Conservation (phyloP, 352 stramenopile species). For the Phytopythium cucurbitacearum region DNA sequence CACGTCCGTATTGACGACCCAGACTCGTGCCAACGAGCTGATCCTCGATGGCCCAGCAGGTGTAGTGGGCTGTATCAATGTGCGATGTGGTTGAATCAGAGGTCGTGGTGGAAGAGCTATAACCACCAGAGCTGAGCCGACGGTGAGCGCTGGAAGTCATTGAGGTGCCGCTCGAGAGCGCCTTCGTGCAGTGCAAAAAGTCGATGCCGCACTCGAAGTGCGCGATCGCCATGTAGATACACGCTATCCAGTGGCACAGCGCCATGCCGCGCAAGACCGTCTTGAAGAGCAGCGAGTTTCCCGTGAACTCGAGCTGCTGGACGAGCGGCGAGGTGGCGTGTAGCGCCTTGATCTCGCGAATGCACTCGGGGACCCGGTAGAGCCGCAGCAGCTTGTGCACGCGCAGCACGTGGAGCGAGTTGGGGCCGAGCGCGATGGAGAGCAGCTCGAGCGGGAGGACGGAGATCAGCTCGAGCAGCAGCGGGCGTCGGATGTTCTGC, state of each 20-base stretch:
- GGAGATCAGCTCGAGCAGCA: constrained; percentile 42
- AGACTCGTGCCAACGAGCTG: constrained; percentile 41
- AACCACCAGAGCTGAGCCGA: not conserved
- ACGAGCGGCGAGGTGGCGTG: constrained; percentile 31
- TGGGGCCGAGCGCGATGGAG: constrained; percentile 27
- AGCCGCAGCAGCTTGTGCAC: constrained; percentile 51
- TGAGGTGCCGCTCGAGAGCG: not conserved
- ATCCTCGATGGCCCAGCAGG: constrained; percentile 71
- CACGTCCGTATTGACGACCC: constrained; percentile 44
- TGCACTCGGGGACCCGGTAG: constrained; percentile 38
- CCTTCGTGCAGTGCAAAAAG: constrained; percentile 44
- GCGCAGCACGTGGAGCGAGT: constrained; percentile 53
- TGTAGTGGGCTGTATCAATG: constrained; percentile 15
- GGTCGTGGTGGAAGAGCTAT: not conserved
- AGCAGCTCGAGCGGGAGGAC: constrained; percentile 56
- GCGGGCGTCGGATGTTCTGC: constrained; percentile 26
- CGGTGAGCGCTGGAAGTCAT: not conserved
- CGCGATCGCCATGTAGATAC: constrained; percentile 59
- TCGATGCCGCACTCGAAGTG: constrained; percentile 65
- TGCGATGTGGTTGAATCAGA: not conserved
- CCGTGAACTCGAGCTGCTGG: constrained; percentile 53
- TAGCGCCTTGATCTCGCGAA: constrained; percentile 47
- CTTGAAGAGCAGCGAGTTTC: constrained; percentile 47
- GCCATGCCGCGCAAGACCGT: constrained; percentile 39
- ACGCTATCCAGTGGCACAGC: constrained; percentile 54